These are phyloP conservation scores for Huiozyma naganishii DNA, from an alignment of 805 yeast species.

Conservation along the genomic window DNA sequence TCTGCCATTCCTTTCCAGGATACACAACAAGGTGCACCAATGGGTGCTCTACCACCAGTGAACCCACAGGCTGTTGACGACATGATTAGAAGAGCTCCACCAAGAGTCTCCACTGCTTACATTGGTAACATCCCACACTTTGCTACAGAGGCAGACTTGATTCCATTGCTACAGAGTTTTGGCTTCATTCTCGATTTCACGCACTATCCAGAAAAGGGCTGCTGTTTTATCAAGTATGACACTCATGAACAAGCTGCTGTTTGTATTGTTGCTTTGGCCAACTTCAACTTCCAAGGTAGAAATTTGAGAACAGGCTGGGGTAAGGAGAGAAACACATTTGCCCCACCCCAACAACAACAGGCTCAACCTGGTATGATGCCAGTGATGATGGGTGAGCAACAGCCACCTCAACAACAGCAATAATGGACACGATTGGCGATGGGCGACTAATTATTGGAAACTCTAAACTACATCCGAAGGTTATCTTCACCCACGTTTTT, in stretches of 20 bases:
- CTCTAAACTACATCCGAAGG: too few relatives aligned
- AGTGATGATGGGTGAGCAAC: constrained; percentile 5
- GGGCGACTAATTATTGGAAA: too few relatives aligned
- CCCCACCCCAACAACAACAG: constrained; percentile 16
- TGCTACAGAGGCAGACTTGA: constrained; percentile 60
- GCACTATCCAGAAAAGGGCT: constrained; percentile 68
- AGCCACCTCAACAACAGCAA: constrained; percentile 5
- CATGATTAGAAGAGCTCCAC: constrained; percentile 68
- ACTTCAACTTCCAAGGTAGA: constrained; percentile 59
- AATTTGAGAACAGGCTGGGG: constrained; percentile 86
- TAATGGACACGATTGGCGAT: neutral
- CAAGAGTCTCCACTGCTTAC: constrained; percentile 61
- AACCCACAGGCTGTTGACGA: constrained; percentile 54
- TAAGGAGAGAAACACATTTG: constrained; percentile 38
- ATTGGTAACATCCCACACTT: constrained; percentile 76
- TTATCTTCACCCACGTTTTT: too few relatives aligned
- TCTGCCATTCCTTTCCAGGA: constrained; percentile 2
- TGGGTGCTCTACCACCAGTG: constrained; percentile 24
- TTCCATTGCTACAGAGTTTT: constrained; percentile 65
- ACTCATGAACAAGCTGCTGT: constrained; percentile 82
- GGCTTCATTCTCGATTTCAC: constrained; percentile 77
- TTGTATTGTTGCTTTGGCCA: constrained; percentile 74
- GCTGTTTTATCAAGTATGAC: constrained; percentile 82
- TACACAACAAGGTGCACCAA: constrained; percentile 12
- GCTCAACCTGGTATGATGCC: constrained; percentile 7